Evolutionary conservation across 345 rosid species (phyloP), one percentile per base, ranked within the genome.

Genomic region (Kernera saxatilis): DNA sequence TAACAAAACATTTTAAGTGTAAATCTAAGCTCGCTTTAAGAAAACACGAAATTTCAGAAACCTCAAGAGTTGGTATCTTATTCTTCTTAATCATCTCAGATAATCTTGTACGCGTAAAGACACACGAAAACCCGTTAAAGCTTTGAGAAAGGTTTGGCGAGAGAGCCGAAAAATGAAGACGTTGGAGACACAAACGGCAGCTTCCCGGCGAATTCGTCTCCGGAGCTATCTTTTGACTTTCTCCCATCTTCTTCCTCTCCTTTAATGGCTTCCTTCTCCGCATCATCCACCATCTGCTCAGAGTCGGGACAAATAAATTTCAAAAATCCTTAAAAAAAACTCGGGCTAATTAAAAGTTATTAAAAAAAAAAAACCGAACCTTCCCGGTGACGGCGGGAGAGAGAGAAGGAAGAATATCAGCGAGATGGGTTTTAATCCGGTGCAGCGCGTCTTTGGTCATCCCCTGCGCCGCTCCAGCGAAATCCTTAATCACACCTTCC

Each of bases 251-350:
- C 60, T 62, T 62, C 74, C 19, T 80, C 78, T 68, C 67, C 65
- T n/a, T 69, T 59, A 25, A 49, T 65, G 8, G 84, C 82, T 69
- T 85, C 82, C 36, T 77, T 75, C 58, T 71, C 85, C 3, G 84
- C 85, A 70, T 83, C 88, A 63, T 85, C 86, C 65, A 85, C 83
- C 52, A 85, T 74, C 85, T 82, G 58, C 51, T 44, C 65, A 35
- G n/a, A 23, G 36, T 12, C 21, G 23, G 18, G 29, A 66, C 2
- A 33, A 29, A 6, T 5, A 69, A 8, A 3, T n/a, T n/a, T n/a
- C 11, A 17, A 1, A 21, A 21, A 35, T 23, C 9, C n/a, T 21
- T 2, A 11, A 14, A 23, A 44, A 10, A 61, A 13, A 3, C n/a
- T 19, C 61, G 21, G 8, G 29, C 12, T 5, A 5, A 21, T 2